phyloP scores from a whole-genome alignment of 306 rosid genomes.

The cucumber (Cucumis sativus) region DNA sequence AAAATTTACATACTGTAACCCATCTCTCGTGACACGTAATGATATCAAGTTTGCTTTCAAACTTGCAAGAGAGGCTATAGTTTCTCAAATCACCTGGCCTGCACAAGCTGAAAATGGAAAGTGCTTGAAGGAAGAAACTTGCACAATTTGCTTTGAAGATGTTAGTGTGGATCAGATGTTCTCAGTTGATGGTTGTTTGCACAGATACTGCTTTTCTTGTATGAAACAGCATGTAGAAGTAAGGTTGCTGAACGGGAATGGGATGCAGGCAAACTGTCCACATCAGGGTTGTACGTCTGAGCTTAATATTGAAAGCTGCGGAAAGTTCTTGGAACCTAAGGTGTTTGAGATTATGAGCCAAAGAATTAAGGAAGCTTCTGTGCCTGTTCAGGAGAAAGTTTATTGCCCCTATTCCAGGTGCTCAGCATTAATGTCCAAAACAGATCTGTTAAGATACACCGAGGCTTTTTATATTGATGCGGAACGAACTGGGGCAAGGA shows the following conservation, averaged over 20 bases:
- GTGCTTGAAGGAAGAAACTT: constrained; percentile 41
- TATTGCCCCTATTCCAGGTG: constrained; percentile 73
- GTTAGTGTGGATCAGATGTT: constrained; percentile 31
- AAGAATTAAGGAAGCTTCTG: constrained; percentile 53
- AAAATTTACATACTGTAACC: constrained; percentile 27
- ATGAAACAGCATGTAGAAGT: constrained; percentile 75
- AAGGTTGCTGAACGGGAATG: constrained; percentile 33
- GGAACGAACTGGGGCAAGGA: constrained; percentile 28
- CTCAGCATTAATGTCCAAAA: constrained; percentile 59
- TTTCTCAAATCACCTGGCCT: constrained; percentile 33
- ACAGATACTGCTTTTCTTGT: constrained; percentile 63
- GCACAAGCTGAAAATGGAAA: constrained; percentile 16
- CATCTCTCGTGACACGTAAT: constrained; percentile 16
- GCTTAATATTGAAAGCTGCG: constrained; percentile 44
- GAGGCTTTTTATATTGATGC: constrained; percentile 11
- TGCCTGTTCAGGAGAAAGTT: constrained; percentile 42
- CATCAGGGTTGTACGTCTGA: constrained; percentile 45
- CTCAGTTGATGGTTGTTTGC: constrained; percentile 52
- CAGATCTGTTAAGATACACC: constrained; percentile 36
- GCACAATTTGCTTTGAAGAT: constrained; percentile 73
- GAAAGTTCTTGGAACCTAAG: constrained; percentile 47
- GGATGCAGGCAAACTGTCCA: constrained; percentile 52
- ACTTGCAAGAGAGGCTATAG: constrained; percentile 59
- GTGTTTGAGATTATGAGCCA: constrained; percentile 35
- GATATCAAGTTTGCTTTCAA: constrained; percentile 38